Evolutionary conservation across 768 basidiomycete species (phyloP).

Genomic region (Lactifluus volemus): DNA sequence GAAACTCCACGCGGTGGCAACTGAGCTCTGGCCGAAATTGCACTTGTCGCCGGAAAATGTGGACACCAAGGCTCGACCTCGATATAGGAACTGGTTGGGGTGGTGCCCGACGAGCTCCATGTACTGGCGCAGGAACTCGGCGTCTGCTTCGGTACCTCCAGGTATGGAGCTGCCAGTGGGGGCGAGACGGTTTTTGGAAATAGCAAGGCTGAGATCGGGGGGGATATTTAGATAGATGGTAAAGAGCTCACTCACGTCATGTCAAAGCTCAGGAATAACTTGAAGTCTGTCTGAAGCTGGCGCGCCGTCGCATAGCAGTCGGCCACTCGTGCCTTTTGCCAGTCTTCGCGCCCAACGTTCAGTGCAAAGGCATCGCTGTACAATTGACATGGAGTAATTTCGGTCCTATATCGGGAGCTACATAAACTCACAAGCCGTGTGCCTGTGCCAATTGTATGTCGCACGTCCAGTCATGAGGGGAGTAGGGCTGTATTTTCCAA

Average conservation of each 20-base stretch:
- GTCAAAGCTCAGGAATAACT: conserved; percentile 32
- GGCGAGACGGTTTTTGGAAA: neutral
- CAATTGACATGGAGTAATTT: neutral
- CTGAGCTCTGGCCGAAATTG: conserved; percentile 24
- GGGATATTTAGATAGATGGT: neutral
- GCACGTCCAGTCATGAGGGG: neutral
- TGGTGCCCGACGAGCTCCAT: conserved; percentile 24
- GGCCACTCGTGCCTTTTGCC: conserved; percentile 21
- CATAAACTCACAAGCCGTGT: neutral
- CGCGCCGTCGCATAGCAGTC: conserved; percentile 43
- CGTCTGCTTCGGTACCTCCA: conserved; percentile 13
- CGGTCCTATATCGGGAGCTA: neutral
- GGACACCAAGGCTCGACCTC: conserved; percentile 27
- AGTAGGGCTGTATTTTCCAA: neutral
- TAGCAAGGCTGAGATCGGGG: too few relatives aligned
- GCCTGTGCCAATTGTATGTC: conserved; percentile 10
- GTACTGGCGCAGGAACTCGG: conserved; percentile 22
- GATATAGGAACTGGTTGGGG: conserved; percentile 26
- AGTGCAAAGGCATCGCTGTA: conserved; percentile 14
- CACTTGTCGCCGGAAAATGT: conserved; percentile 34
- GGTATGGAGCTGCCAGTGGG: conserved; percentile 27
- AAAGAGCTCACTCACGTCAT: conserved; percentile 24
- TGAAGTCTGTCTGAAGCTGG: conserved; percentile 29
- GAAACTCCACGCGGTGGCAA: conserved; percentile 24
- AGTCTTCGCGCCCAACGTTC: conserved; percentile 23